These are phyloP conservation scores for Simmondsia chinensis DNA, from an alignment of 148 eudicot genomes.

Conservation along the genomic window DNA sequence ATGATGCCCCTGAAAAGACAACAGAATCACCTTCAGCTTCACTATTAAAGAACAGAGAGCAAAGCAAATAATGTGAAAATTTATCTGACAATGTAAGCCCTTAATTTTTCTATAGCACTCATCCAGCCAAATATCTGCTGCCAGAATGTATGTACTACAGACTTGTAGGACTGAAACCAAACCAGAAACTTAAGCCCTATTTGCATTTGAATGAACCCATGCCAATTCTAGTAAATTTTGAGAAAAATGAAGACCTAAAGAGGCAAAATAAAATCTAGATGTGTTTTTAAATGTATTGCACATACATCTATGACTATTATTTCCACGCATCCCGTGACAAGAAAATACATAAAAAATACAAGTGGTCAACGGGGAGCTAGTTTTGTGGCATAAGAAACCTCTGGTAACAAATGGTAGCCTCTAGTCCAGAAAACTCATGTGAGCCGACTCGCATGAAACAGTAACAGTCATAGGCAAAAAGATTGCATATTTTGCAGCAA, in stretches of 20 bases:
- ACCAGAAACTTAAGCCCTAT: background rate
- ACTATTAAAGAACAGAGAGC: background rate
- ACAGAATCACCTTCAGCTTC: background rate
- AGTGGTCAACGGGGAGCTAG: constrained; percentile 6
- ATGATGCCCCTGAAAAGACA: constrained; percentile 74
- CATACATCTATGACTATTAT: background rate
- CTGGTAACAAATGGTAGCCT: background rate
- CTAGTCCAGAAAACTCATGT: background rate
- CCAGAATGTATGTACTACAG: background rate
- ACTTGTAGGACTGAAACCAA: background rate
- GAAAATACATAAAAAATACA: background rate
- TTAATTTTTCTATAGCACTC: background rate
- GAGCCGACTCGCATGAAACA: no score
- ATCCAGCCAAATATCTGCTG: background rate
- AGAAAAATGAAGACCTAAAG: background rate
- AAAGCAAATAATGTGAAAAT: background rate
- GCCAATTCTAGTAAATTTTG: background rate
- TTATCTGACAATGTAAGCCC: background rate
- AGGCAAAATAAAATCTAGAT: background rate
- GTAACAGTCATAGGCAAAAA: background rate
- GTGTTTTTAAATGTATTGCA: background rate
- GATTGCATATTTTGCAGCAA: no score
- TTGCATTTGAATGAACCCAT: background rate
- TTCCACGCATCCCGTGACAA: background rate
- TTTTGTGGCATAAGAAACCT: background rate